phyloP scores from a whole-genome alignment of 2,329 filamentous ascomycete genomes.

The Rugonectria rugulosa region DNA sequence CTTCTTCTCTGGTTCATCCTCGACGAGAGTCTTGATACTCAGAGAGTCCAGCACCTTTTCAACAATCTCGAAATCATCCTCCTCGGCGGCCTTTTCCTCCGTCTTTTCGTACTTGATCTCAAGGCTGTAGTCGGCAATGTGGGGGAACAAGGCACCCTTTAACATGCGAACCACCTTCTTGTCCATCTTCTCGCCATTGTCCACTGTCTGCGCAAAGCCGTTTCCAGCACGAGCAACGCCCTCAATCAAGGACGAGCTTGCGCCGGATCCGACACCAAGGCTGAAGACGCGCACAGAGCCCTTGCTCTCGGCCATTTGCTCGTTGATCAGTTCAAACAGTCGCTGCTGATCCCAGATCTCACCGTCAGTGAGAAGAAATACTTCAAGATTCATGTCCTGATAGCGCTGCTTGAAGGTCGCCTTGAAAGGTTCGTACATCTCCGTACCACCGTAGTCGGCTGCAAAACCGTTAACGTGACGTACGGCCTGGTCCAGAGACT shows the following conservation, averaged over 20 bases:
- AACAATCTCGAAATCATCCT: constrained; percentile 69
- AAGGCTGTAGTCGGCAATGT: constrained; percentile 69
- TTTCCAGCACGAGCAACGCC: constrained; percentile 62
- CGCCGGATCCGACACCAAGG: constrained; percentile 60
- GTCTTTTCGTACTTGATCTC: constrained; percentile 64
- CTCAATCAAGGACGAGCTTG: constrained; percentile 61
- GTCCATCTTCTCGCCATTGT: constrained; percentile 70
- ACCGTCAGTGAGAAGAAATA: constrained; percentile 65
- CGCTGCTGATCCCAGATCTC: constrained; percentile 57
- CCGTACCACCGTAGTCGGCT: constrained; percentile 61
- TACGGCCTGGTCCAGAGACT: constrained; percentile 52
- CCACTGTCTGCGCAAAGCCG: constrained; percentile 69
- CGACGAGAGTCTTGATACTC: constrained; percentile 43
- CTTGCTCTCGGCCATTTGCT: constrained; percentile 48
- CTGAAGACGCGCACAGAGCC: constrained; percentile 60
- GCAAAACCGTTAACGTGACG: constrained; percentile 51
- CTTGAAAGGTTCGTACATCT: constrained; percentile 57
- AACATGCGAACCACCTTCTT: constrained; percentile 77
- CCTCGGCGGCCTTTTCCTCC: constrained; percentile 25
- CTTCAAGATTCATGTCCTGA: constrained; percentile 57
- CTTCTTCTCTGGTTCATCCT: constrained; percentile 11
- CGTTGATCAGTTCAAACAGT: constrained; percentile 55
- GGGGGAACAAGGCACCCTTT: constrained; percentile 72
- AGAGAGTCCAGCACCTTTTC: constrained; percentile 63
- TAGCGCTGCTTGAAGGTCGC: constrained; percentile 52